Base-by-base conservation (phyloP, 164 flowering plant species). In the Echeveria elegans region DNA sequence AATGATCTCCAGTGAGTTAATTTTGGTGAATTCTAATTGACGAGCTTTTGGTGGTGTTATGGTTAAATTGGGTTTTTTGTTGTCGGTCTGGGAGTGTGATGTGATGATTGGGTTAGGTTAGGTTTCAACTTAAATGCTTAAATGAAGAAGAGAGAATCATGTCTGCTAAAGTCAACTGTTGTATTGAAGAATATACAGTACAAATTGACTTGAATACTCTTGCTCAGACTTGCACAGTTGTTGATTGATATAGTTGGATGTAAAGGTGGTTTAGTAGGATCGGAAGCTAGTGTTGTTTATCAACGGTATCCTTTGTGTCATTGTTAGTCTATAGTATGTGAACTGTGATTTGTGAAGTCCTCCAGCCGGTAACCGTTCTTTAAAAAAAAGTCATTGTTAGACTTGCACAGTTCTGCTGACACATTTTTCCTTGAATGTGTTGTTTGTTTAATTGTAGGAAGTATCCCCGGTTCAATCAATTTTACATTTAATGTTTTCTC, bases 401-500 rank as follows among this genome's bases (percentile, higher is more conserved):
- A 34, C 7, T 34, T 3, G 7, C 5, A 34, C 37, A 34, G 37
- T 34, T 7, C 7, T 34, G 7, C 5, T 34, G 37, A 34, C 37
- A n/a, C n/a, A n/a, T n/a, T 34, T 34, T 3, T 3, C 7, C 37
- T 34, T 34, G 7, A 6, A 67, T 10, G 24, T 18, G 36, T 66
- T 47, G 43, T 66, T 66, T 65, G 24, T 66, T 66, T 65, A 24
- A 29, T 40, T 75, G 68, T 77, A 85, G 89, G 92, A 70, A 24
- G 66, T 66, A 36, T 34, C 70, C 45, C 63, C 77, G 29, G 76
- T 75, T 73, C 60, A 79, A n/a, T 73, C 85, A 67, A 75, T 76
- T 68, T 56, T 79, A n/a, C 81, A 79, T 68, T 77, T 86, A 29
- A 80, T 87, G 66, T 87, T 87, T 73, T 87, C 89, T 32, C 84